phyloP scores from a whole-genome alignment of 805 yeast species.

The Starmerella gropengiesseri region DNA sequence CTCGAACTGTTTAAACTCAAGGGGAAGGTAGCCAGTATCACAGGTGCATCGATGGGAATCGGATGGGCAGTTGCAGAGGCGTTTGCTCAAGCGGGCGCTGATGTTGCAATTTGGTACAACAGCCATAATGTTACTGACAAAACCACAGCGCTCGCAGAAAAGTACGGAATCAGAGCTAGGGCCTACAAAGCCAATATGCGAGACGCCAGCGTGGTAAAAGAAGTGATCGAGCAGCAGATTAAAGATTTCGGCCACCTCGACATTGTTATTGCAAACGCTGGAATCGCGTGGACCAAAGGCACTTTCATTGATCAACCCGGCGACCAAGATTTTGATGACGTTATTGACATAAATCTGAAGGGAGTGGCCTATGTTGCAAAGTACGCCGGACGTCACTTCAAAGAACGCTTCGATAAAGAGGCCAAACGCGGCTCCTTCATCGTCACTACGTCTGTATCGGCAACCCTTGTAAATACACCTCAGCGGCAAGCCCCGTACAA shows the following conservation, averaged over 20 bases:
- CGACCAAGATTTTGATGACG: constrained; percentile 54
- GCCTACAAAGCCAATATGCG: constrained; percentile 57
- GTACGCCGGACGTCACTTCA: constrained; percentile 60
- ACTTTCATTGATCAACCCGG: constrained; percentile 41
- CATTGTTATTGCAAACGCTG: constrained; percentile 81
- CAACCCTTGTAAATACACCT: constrained; percentile 75
- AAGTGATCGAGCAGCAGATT: constrained; percentile 40
- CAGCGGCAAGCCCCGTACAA: constrained; percentile 79
- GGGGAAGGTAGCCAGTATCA: constrained; percentile 72
- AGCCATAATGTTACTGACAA: constrained; percentile 52
- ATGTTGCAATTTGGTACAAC: constrained; percentile 60
- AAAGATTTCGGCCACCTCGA: constrained; percentile 72
- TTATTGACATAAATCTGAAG: constrained; percentile 64
- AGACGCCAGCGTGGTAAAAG: constrained; percentile 40
- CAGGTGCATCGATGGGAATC: constrained; percentile 77
- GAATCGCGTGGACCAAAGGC: constrained; percentile 70
- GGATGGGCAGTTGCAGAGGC: constrained; percentile 76
- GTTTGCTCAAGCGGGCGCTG: constrained; percentile 79
- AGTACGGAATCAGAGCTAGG: constrained; percentile 49
- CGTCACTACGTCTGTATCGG: constrained; percentile 83
- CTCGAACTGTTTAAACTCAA: constrained; percentile 64
- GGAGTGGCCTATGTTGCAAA: constrained; percentile 75
- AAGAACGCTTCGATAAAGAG: constrained; percentile 36
- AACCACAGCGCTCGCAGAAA: constrained; percentile 44
- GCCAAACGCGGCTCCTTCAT: constrained; percentile 64